phyloP scores from a whole-genome alignment of 202 grass and related monocot genomes.

The Saccharum hybrid region DNA sequence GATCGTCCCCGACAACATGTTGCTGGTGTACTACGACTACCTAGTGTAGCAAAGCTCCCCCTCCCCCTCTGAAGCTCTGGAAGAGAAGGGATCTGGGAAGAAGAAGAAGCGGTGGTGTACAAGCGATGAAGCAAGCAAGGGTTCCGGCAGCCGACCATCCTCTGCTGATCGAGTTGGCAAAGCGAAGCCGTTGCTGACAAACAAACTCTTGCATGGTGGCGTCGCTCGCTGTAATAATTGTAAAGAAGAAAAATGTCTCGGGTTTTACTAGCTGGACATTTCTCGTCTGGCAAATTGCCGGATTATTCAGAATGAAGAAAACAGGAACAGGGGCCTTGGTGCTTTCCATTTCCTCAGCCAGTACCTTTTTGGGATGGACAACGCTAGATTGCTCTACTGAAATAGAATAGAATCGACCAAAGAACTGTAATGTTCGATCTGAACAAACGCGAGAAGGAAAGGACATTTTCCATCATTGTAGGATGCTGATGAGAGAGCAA shows the following conservation, averaged over 20 bases:
- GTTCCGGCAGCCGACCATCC: constrained; percentile 84
- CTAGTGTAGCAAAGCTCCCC: constrained; percentile 53
- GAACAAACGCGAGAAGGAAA: not conserved
- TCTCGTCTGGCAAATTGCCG: constrained; percentile 51
- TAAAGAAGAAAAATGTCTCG: constrained; percentile 49
- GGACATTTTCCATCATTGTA: not conserved
- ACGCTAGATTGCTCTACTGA: not conserved
- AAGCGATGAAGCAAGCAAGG: constrained; percentile 12
- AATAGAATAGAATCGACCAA: not conserved
- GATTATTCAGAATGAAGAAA: constrained; percentile 18
- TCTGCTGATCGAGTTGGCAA: constrained; percentile 75
- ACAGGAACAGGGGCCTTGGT: not conserved
- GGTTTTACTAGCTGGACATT: constrained; percentile 42
- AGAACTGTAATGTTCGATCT: not conserved
- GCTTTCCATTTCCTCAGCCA: not conserved
- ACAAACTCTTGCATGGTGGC: constrained; percentile 35
- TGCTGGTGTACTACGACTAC: constrained; percentile 95
- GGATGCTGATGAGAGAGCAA: not conserved
- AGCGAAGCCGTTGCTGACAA: constrained; percentile 42
- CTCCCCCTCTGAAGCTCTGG: not conserved
- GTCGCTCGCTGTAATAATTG: constrained; percentile 54
- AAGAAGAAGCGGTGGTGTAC: constrained; percentile 42
- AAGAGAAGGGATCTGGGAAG: constrained; percentile 29
- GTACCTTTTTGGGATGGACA: not conserved
- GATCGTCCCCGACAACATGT: constrained; percentile 79